Conservation (phyloP, 1,284 basidiomycete species). For the Entoloma clypeatum region DNA sequence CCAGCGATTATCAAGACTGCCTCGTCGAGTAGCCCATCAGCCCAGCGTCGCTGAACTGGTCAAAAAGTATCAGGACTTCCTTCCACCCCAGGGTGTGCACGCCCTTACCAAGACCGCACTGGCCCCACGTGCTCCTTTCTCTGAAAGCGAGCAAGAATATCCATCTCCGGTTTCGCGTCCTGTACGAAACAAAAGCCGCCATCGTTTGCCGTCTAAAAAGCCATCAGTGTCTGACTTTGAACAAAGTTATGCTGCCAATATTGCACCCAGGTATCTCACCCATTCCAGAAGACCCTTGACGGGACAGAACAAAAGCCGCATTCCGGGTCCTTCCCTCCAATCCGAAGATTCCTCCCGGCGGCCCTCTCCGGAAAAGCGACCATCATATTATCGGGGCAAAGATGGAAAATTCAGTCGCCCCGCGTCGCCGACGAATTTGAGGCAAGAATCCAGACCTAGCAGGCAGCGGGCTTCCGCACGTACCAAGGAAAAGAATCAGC, state of each 20-base stretch:
- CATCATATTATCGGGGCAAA: slow-evolving; percentile 35
- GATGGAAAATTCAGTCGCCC: slow-evolving; percentile 39
- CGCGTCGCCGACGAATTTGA: slow-evolving; percentile 39
- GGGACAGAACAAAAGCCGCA: slow-evolving; percentile 38
- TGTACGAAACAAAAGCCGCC: slow-evolving; percentile 46
- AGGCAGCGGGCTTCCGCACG: slow-evolving; percentile 42
- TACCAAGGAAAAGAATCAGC: slow-evolving; percentile 49
- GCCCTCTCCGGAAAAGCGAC: slow-evolving; percentile 69
- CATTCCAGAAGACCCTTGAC: slow-evolving; percentile 44
- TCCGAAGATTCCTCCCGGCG: slow-evolving; percentile 60
- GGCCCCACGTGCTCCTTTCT: slow-evolving; percentile 47
- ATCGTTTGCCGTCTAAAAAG: slow-evolving; percentile 46
- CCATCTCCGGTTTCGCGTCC: slow-evolving; percentile 31
- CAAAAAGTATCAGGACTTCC: slow-evolving; percentile 74
- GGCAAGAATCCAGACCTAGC: slow-evolving; percentile 27
- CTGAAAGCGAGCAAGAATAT: slow-evolving; percentile 73
- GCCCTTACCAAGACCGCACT: slow-evolving; percentile 68
- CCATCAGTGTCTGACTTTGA: slow-evolving; percentile 81
- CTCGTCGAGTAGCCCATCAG: slow-evolving; percentile 55
- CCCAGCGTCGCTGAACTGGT: slow-evolving; percentile 83
- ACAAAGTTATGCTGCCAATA: slow-evolving; percentile 84
- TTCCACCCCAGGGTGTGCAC: slow-evolving; percentile 67
- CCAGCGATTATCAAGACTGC: slow-evolving; percentile 58
- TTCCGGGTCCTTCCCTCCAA: slow-evolving; percentile 52
- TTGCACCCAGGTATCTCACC: slow-evolving; percentile 66